Base-by-base conservation (phyloP, 2,329 filamentous ascomycete genomes). In the Neoascochyta sp. region DNA sequence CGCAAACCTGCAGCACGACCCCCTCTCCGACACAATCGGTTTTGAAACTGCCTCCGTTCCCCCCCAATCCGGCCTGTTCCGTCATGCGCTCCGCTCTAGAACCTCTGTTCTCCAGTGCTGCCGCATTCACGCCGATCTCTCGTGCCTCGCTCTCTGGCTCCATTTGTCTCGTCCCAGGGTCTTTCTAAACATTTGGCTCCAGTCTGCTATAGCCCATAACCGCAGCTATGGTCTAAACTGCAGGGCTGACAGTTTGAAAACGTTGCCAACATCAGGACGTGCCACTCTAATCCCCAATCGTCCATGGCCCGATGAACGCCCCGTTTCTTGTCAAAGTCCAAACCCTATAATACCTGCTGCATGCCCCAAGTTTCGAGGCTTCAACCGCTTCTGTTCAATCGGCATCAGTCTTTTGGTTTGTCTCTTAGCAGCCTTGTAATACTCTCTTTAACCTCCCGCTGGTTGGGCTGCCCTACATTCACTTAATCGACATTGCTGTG, bases 381-480 rank as follows among this genome's bases (percentile, higher is more conserved):
- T 55, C 55, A 57, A 54, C 54, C 49, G 54, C 59, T 52, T 47
- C 45, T 58, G 56, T 61, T 57, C 59, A 53, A 56, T 56, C 55
- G 47, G 51, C 52, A 53, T 42, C 51, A 45, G 55, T 61, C 57
- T 54, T 60, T 62, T 57, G 50, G 50, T 52, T 60, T 47, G 43
- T 47, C 40, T 42, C 36, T 50, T 62, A 57, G 54, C 58, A 64
- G 57, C 60, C 57, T 61, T 63, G 49, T 62, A 59, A 60, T 59
- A 60, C 65, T 64, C 62, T 69, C 66, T 60, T 70, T 70, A 57
- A 66, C 55, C 54, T 57, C 69, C 68, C 70, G 71, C 70, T 70
- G 70, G 70, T 61, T 72, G 70, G 69, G 70, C 66, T 67, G 64
- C 65, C 62, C 57, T 70, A 63, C 68, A 66, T 71, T 72, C 68